Evolutionary conservation across 139 green algal genomes (phyloP), one percentile per base, ranked within the genome.

Genomic region (Closterium sp.): DNA sequence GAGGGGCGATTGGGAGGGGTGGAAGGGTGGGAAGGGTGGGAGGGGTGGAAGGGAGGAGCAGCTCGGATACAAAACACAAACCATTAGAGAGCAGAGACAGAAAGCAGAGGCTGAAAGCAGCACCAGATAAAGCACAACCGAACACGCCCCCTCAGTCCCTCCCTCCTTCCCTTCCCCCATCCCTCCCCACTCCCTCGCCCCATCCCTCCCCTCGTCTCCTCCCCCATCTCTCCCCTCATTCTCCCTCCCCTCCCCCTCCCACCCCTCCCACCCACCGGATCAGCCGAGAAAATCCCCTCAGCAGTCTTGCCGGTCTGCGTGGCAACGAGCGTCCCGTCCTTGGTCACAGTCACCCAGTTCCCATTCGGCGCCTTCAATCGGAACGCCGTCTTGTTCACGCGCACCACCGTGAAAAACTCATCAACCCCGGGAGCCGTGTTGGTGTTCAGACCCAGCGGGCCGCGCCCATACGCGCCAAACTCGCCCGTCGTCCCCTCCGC

Each of bases 341-440:
- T 89, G 28, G 1, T 92, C 9, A 79, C 62, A 79, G 62, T 28
- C 34, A 92, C 4, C 24, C 27, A 31, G 21, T 86, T 92, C 24
- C 89, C 89, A n/a, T 92, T 92, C 0, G 89, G 89, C 70, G 89
- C 89, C 50, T 84, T 89, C 5, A 92, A n/a, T 1, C n/a, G 73
- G 28, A 92, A 92, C 27, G 45, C 7, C 22, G 89, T 92, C 42
- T 62, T 88, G 70, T 92, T 92, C 9, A 92, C 29, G 32, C 89
- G 31, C 27, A 62, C n/a, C 38, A 92, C 89, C 32, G 34, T 92
- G 34, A 92, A 34, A 11, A 92, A 92, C 38, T 84, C 42, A 6
- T 29, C 13, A 24, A 34, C 70, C 38, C 31, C 17, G 27, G 89
- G 42, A 9, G 89, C 31, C 1, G 27, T 45, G 50, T 42, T 34